Evolutionary conservation across 352 stramenopile genomes (phyloP), one percentile per base, ranked within the genome.

Genomic region (Thraustochytrium striatum): DNA sequence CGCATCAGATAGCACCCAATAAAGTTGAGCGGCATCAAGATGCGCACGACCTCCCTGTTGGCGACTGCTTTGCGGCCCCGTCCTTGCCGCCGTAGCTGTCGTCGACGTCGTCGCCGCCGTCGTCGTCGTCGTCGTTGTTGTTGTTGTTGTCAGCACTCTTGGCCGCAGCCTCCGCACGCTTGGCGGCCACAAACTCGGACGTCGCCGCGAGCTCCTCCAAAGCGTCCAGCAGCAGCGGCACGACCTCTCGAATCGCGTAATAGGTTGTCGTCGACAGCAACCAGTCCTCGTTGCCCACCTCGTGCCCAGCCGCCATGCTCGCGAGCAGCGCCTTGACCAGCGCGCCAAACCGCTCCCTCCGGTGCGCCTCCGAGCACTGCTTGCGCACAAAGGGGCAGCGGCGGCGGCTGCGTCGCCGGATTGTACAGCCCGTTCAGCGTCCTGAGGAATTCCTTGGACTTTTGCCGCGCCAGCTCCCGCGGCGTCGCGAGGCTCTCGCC

Each of bases 1-100:
- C 65, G 65, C 65, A 75, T 75, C 39, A 75, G 52, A 72, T 70
- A 75, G 1, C 32, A 62, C 16, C 32, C 65, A 5, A 75, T 8
- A 3, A 75, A 75, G 33, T 75, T 5, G 13, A 75, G 3, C 32
- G 65, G 65, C 13, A 13, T 33, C 7, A 2, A 43, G 8, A 33
- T 33, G 0, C 35, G n/a, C 13, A 13, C n/a, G 21, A 3, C 13
- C 25, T 25, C 35, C 21, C 9, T 47, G 33, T 9, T 13, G 16
- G 21, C 50, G 59, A 13, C 5, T 13, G 39, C 39, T 13, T 5
- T 13, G 39, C 39, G 5, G 13, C 5, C 5, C 39, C 13, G 39
- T 47, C 39, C 39, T 13, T 47, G 39, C 39, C n/a, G n/a, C n/a
- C n/a, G n/a, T n/a, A n/a, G n/a, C n/a, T n/a, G n/a, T n/a, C n/a